Base-by-base conservation (phyloP, 441 rosid genomes). In the California macrophylla region DNA sequence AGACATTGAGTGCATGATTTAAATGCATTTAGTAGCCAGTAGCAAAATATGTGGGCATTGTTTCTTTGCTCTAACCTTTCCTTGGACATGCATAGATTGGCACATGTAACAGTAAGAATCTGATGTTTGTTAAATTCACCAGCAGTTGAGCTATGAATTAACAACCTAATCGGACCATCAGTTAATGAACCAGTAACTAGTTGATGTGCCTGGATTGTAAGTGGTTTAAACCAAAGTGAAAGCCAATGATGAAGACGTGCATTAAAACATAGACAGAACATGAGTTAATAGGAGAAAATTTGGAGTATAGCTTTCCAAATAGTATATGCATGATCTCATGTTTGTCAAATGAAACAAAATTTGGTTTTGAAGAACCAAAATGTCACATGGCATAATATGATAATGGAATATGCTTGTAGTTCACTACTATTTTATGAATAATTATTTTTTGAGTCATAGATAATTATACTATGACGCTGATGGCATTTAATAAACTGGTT, bases 221-320 rank as follows among this genome's bases (percentile, higher is more conserved):
- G 56, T 47, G 56, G 56, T 47, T 18, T n/a, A 47, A 47, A 47
- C 56, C 15, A 34, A 47, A 47, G 56, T 6, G 7, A n/a, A 47
- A 47, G 18, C 16, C 4, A 18, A 47, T 42, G 16, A n/a, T 18
- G 20, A n/a, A 47, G 56, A n/a, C 6, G 6, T 47, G 8, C 3
- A 45, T 45, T 45, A 10, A 40, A 40, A 40, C 47, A 10, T 40
- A 40, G 10, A 34, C 40, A 34, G 40, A 6, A 34, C 6, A 34
- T 40, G 47, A 40, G 47, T 40, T 40, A 40, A 52, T 52, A 52
- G 61, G 61, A 52, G 25, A 52, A 52, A 52, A 52, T 52, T 16
- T 20, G 25, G 61, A 20, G 25, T 25, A 18, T 52, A 52, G 20
- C 18, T 52, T 20, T 52, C 61, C 24, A 18, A 10, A 52, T 50